These are phyloP conservation scores for Alternaria novae-zelandiae DNA, from an alignment of 2,329 filamentous ascomycete species.

Conservation along the genomic window DNA sequence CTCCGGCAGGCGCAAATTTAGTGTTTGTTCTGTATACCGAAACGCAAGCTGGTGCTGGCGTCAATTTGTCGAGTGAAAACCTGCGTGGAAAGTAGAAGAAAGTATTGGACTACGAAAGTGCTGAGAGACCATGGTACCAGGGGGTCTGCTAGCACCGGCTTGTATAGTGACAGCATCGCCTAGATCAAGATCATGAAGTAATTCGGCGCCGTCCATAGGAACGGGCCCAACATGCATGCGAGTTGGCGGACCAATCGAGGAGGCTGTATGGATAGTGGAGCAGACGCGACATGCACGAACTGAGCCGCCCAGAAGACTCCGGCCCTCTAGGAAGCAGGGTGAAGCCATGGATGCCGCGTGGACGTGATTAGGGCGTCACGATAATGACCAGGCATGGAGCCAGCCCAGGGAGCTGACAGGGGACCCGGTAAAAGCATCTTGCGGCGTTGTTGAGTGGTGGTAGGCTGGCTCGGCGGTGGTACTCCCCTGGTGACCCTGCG, in stretches of 20 bases:
- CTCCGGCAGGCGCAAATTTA: conserved; percentile 10
- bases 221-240: conserved; percentile 15
- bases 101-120: background rate
- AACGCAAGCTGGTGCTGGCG: conserved; percentile 1
- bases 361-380: conserved; percentile 23
- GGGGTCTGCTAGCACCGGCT: conserved; percentile 1
- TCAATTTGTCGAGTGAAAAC: conserved; percentile 2
- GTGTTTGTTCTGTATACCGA: conserved; percentile 11
- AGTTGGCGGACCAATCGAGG: conserved; percentile 18
- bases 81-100: conserved; percentile 2
- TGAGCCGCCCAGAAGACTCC: conserved; percentile 15
- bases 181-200: conserved; percentile 27
- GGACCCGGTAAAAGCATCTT: conserved; percentile 18
- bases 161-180: conserved; percentile 1
- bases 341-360: conserved; percentile 36
- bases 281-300: conserved; percentile 22
- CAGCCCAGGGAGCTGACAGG: conserved; percentile 6
- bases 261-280: conserved; percentile 1
- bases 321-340: conserved; percentile 16
- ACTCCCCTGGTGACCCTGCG: conserved; percentile 14
- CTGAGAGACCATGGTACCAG: background rate
- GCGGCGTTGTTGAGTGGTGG: background rate
- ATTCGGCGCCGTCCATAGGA: conserved; percentile 18
- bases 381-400: conserved; percentile 24
- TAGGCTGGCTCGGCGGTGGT: conserved; percentile 6